Evolutionary conservation across 345 rosid species (phyloP).

Genomic region (Hirschfeldia incana): DNA sequence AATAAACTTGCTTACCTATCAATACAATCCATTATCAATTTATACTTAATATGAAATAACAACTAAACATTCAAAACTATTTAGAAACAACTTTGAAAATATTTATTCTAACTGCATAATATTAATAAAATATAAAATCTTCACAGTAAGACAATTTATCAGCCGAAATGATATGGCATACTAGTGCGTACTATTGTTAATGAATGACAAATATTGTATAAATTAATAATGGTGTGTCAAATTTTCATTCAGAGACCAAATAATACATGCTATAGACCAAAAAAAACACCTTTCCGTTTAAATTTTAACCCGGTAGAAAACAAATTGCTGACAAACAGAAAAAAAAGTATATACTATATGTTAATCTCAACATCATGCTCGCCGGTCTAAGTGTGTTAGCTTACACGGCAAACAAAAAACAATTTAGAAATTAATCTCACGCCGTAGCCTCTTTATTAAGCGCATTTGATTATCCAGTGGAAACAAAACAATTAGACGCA

Average conservation of each 20-base stretch:
- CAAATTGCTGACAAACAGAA: not conserved
- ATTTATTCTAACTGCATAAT: not conserved
- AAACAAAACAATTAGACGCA: not conserved
- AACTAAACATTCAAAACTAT: not conserved
- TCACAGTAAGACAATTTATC: not conserved
- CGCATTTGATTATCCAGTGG: conserved; percentile 2
- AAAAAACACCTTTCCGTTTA: not conserved
- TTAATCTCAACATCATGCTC: not conserved
- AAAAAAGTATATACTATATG: not conserved
- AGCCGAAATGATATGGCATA: not conserved
- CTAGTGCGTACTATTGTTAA: not conserved
- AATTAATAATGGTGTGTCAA: not conserved
- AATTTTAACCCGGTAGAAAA: not conserved
- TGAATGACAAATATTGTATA: not conserved
- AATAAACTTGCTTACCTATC: not conserved
- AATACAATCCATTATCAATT: not conserved
- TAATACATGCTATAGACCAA: not conserved
- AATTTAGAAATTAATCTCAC: not conserved
- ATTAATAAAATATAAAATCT: too few species aligned
- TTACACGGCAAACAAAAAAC: not conserved
- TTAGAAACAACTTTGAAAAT: not conserved
- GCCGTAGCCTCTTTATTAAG: not conserved
- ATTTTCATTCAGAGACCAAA: not conserved
- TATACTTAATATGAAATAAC: not conserved
- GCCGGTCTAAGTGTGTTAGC: not conserved